These are phyloP conservation scores for Plasmodium gonderi DNA, from an alignment of 169 alveolate genomes.

Conservation along the genomic window DNA sequence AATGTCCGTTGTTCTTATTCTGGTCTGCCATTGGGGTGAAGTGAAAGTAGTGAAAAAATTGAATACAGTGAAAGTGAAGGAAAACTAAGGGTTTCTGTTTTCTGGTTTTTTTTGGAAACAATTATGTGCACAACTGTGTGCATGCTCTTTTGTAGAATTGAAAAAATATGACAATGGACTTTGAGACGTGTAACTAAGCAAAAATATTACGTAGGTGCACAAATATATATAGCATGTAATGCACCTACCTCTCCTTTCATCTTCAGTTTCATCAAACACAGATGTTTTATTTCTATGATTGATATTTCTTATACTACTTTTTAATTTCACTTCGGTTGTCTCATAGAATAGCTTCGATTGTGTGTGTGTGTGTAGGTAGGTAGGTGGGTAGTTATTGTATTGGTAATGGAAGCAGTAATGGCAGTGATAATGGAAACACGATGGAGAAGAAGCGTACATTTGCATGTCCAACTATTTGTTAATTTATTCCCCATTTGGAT, in stretches of 20 bases:
- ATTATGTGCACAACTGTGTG: no score
- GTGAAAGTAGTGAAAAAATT: neutral
- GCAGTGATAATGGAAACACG: no score
- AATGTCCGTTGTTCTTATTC: neutral
- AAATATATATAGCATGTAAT: neutral
- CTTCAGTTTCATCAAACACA: slow-evolving; percentile 1
- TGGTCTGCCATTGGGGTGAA: neutral
- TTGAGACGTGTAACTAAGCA: no score
- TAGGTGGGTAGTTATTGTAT: no score
- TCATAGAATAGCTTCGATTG: slow-evolving; percentile 4
- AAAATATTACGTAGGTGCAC: neutral
- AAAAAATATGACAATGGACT: no score
- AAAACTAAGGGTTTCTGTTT: no score
- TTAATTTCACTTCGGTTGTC: neutral
- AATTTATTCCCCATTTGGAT: neutral
- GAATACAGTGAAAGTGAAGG: neutral
- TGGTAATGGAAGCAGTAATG: no score
- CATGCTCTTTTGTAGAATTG: no score
- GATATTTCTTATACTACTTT: slow-evolving; percentile 21
- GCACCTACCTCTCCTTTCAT: neutral
- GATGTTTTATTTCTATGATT: slow-evolving; percentile 47
- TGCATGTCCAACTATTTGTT: neutral
- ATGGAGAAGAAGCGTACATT: no score
- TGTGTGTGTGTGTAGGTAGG: neutral
- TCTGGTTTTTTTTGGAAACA: no score